Evolutionary conservation across 1,139 yeast genomes (phyloP).

Genomic region (Pichiaceae sp.): DNA sequence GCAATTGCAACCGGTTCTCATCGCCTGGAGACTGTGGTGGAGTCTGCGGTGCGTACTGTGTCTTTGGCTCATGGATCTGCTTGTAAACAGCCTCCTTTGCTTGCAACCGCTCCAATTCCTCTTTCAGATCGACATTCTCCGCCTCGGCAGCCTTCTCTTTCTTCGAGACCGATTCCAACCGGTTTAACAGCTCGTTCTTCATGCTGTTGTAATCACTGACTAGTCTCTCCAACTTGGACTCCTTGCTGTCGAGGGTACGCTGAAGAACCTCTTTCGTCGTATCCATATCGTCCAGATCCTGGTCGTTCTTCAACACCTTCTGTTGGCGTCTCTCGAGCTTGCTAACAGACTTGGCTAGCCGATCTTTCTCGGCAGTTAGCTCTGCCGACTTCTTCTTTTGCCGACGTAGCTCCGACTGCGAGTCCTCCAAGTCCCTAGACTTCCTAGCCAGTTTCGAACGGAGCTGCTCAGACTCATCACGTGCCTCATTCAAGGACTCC

Average conservation of each 20-base stretch:
- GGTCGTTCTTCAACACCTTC: background rate
- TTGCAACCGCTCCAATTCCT: slow-evolving; percentile 3
- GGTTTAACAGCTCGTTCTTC: slow-evolving; percentile 23
- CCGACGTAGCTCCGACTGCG: background rate
- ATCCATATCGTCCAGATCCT: background rate
- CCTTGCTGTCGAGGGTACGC: background rate
- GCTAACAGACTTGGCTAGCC: background rate
- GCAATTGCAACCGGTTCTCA: slow-evolving; percentile 6
- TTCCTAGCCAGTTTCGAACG: background rate
- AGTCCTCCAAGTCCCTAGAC: background rate
- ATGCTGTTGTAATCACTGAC: slow-evolving; percentile 20
- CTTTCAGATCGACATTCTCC: slow-evolving; percentile 4
- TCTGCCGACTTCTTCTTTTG: background rate
- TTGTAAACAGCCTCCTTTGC: slow-evolving; percentile 3
- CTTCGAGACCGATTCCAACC: slow-evolving; percentile 12
- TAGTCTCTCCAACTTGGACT: slow-evolving; percentile 4
- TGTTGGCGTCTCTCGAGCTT: slow-evolving; percentile 1
- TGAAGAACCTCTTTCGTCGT: background rate
- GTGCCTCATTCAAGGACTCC: background rate
- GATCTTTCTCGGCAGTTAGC: background rate
- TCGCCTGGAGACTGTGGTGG: background rate
- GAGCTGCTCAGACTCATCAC: background rate
- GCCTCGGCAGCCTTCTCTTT: slow-evolving; percentile 10
- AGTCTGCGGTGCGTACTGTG: background rate
- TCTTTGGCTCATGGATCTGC: background rate